phyloP scores from a whole-genome alignment of 2,329 filamentous ascomycete species.

The Colletotrichum musae region DNA sequence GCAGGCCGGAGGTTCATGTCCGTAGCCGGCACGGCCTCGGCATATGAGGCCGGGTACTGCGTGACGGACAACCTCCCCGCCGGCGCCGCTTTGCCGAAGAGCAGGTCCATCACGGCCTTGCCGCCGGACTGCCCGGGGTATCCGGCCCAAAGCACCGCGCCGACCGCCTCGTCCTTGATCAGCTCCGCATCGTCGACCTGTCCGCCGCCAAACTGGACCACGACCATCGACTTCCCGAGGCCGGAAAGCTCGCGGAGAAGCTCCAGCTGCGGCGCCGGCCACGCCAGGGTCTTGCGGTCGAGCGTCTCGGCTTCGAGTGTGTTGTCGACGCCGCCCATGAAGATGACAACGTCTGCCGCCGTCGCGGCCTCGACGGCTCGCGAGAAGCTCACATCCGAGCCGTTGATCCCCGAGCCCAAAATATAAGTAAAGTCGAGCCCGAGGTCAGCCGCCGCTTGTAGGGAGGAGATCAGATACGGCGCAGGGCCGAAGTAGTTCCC shows the following conservation, averaged over 20 bases:
- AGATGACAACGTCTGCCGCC: constrained; percentile 71
- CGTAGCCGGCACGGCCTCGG: constrained; percentile 64
- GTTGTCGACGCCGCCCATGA: constrained; percentile 70
- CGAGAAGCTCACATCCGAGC: constrained; percentile 43
- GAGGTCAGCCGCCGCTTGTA: constrained; percentile 44
- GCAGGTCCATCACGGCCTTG: constrained; percentile 66
- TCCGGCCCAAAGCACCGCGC: constrained; percentile 69
- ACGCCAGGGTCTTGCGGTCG: constrained; percentile 59
- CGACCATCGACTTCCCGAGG: constrained; percentile 63
- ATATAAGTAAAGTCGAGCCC: constrained; percentile 50
- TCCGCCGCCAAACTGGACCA: constrained; percentile 68
- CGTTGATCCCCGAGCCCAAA: constrained; percentile 48
- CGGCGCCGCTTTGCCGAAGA: constrained; percentile 64
- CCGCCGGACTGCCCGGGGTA: constrained; percentile 74
- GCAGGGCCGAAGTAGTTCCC: constrained; percentile 43
- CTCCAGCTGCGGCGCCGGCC: constrained; percentile 29
- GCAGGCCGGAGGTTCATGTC: constrained; percentile 66
- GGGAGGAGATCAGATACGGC: constrained; percentile 42
- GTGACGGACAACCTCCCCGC: constrained; percentile 70
- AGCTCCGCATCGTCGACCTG: constrained; percentile 67
- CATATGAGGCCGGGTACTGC: constrained; percentile 68
- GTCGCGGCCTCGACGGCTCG: constrained; percentile 70
- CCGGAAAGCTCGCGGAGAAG: constrained; percentile 46
- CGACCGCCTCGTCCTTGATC: constrained; percentile 61
- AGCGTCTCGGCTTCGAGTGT: constrained; percentile 66